These are phyloP conservation scores for Halophytophthora batemanensis DNA, from an alignment of 352 stramenopile genomes.

Conservation along the genomic window DNA sequence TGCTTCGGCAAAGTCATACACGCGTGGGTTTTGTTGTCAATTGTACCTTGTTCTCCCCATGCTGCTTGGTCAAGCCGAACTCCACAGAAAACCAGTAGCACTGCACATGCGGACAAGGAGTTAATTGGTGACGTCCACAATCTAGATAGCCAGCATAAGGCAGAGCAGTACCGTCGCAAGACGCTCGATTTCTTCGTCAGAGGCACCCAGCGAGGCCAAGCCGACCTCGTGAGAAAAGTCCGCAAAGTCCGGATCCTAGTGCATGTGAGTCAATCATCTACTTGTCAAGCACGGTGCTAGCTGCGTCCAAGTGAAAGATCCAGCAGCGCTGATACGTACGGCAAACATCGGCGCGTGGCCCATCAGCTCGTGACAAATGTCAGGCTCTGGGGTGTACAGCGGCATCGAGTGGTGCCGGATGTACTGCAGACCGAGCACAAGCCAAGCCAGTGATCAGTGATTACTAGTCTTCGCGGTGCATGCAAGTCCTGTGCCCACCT, in stretches of 20 bases:
- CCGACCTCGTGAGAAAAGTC: slow-evolving; percentile 97
- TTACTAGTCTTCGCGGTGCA: neutral
- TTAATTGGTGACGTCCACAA: neutral
- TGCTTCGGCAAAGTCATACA: too few relatives aligned
- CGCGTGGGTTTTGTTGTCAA: too few relatives aligned
- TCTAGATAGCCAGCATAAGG: neutral
- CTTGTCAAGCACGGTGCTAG: neutral
- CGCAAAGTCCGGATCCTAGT: slow-evolving; percentile 94
- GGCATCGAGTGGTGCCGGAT: slow-evolving; percentile 94
- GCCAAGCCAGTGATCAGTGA: neutral
- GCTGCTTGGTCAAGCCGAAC: slow-evolving; percentile 94
- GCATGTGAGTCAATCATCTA: slow-evolving; percentile 1
- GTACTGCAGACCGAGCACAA: slow-evolving; percentile 56
- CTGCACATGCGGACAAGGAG: slow-evolving; percentile 12
- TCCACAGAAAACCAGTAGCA: slow-evolving; percentile 99
- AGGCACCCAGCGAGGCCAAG: slow-evolving; percentile 93
- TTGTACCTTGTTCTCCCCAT: slow-evolving; percentile 89
- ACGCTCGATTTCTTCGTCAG: slow-evolving; percentile 93
- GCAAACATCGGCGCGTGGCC: slow-evolving; percentile 97
- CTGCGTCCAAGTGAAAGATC: neutral
- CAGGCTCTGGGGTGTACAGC: slow-evolving; percentile 97
- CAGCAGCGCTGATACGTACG: slow-evolving; percentile 20
- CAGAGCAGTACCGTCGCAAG: slow-evolving; percentile 79
- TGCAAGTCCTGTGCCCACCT: neutral
- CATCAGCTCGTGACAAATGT: slow-evolving; percentile 97